Evolutionary conservation across 164 flowering plant genomes (phyloP).

Genomic region (Annona squamosa): DNA sequence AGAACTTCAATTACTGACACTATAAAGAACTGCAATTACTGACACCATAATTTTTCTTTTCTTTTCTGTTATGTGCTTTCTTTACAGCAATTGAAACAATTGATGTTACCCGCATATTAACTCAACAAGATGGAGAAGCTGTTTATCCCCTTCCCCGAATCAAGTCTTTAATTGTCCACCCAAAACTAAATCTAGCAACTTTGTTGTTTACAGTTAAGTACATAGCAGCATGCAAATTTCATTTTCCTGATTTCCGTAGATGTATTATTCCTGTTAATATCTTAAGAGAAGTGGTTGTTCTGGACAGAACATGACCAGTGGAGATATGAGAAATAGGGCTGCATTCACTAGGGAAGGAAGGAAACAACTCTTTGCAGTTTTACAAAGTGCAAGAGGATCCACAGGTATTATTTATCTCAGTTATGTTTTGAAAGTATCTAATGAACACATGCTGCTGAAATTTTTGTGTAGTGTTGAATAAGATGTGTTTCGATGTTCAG

Average conservation of each 20-base stretch:
- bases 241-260: background rate
- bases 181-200: conserved; percentile 78
- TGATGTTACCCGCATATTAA: conserved; percentile 82
- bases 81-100: conserved; percentile 80
- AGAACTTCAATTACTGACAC: background rate
- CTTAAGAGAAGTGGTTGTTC: conserved; percentile 1
- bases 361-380: conserved; percentile 90
- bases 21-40: background rate
- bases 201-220: conserved; percentile 83
- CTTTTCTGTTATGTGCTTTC: conserved; percentile 1
- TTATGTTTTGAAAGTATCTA: background rate
- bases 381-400: conserved; percentile 98
- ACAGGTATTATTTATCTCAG: conserved; percentile 48
- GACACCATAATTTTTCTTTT: background rate
- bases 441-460: background rate
- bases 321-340: conserved; percentile 63
- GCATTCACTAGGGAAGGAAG: conserved; percentile 94
- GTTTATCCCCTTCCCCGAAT: conserved; percentile 90
- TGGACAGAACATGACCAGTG: conserved; percentile 57
- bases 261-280: conserved; percentile 5
- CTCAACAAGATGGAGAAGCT: conserved; percentile 94
- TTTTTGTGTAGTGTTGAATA: background rate
- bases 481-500: background rate
- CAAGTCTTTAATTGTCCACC: conserved; percentile 67
- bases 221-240: conserved; percentile 1